Evolutionary conservation across 768 basidiomycete genomes (phyloP).

Genomic region (Pisolithus marmoratus): DNA sequence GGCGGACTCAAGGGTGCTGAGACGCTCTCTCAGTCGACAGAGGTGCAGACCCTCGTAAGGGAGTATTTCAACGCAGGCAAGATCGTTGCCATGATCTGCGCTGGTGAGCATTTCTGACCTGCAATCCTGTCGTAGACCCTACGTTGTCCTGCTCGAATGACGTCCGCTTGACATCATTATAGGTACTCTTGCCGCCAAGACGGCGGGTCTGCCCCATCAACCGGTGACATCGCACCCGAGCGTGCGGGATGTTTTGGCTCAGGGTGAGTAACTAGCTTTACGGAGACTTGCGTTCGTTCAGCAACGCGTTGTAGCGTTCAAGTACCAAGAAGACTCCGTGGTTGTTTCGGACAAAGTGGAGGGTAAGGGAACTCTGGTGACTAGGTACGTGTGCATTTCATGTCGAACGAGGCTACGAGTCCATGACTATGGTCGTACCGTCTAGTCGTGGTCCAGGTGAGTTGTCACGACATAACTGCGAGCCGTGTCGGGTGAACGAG

Average conservation of each 20-base stretch:
- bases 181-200: constrained; percentile 70
- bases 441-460: constrained; percentile 67
- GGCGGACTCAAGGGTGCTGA: constrained; percentile 77
- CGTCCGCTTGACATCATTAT: background rate
- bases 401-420: background rate
- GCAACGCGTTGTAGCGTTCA: constrained; percentile 44
- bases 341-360: constrained; percentile 46
- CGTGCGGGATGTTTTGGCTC: constrained; percentile 53
- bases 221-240: constrained; percentile 76
- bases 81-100: constrained; percentile 82
- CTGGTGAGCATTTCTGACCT: constrained; percentile 40
- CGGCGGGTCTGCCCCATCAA: constrained; percentile 54
- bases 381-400: constrained; percentile 47
- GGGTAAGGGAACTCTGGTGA: constrained; percentile 52
- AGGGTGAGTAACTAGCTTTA: constrained; percentile 32
- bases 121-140: too few relatives aligned
- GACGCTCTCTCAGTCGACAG: constrained; percentile 53
- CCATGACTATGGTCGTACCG: background rate
- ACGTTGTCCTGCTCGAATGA: too few relatives aligned
- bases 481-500: background rate
- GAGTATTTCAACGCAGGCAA: constrained; percentile 36
- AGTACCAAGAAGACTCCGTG: constrained; percentile 69
- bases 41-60: constrained; percentile 59
- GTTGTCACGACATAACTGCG: constrained; percentile 10
- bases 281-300: background rate